A percentile compares a stretch with the other conserved stretches of the same genome.
Evolutionary conservation across 441 rosid genomes (phyloP).

Genomic region (Rhodomyrtus psidioides): DNA sequence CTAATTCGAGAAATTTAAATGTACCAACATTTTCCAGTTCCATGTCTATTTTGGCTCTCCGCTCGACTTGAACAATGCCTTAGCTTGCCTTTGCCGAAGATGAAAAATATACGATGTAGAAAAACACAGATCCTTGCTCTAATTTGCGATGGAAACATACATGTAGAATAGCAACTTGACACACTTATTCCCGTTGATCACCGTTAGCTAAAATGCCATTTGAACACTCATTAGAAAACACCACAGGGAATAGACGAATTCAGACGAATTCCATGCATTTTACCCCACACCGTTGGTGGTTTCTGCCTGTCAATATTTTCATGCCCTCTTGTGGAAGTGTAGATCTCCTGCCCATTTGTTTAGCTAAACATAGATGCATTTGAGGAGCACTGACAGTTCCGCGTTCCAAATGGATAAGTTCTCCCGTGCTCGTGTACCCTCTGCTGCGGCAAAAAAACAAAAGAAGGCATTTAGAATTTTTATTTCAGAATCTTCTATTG

Average conservation of each 20-base stretch:
- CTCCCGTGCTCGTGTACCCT: too few species aligned
- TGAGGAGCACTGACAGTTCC: too few species aligned
- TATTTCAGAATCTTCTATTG: too few species aligned
- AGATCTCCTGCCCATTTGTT: background rate
- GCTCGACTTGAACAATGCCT: background rate
- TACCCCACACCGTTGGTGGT: background rate
- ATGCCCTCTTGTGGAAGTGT: background rate
- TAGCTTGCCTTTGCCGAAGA: background rate
- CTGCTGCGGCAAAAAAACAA: too few species aligned
- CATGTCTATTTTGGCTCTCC: rapidly evolving
- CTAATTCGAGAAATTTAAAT: background rate
- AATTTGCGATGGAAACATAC: background rate
- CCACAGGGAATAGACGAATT: background rate
- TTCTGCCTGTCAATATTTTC: too few species aligned
- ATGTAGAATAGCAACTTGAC: background rate
- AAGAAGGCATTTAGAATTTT: too few species aligned
- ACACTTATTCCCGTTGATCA: background rate
- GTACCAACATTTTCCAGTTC: background rate
- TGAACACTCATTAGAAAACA: background rate
- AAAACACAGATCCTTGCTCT: background rate
- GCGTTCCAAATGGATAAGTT: too few species aligned
- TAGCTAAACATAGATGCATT: background rate
- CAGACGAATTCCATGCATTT: too few species aligned
- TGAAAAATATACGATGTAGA: background rate
- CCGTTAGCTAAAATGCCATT: background rate